Evolutionary conservation across 257 asterid genomes (phyloP).

Genomic region (Solanum peruvianum): DNA sequence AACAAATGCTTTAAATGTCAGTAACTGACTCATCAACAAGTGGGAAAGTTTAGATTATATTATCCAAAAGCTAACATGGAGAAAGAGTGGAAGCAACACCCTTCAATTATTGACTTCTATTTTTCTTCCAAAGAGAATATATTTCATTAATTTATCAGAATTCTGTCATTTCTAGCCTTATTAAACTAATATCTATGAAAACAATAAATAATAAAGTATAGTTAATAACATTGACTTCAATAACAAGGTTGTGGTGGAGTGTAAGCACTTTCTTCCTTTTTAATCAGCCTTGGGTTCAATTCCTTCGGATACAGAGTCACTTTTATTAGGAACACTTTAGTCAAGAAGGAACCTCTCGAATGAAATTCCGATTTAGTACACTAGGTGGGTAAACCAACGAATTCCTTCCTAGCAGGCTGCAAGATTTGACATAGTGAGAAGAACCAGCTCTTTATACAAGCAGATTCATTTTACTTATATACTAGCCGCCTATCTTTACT

Average conservation of each 20-base stretch:
- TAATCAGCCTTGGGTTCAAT: background rate
- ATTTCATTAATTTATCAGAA: background rate
- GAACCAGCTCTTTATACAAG: background rate
- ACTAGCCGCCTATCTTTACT: background rate
- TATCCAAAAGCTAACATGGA: background rate
- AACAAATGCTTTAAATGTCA: background rate
- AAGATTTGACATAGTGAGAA: background rate
- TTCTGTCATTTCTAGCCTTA: background rate
- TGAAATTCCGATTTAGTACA: background rate
- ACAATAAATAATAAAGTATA: background rate
- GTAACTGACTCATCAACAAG: background rate
- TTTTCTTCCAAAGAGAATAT: background rate
- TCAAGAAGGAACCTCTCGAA: background rate
- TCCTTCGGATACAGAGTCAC: fast-evolving
- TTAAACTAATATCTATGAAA: background rate
- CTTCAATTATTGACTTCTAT: background rate
- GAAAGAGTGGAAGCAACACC: background rate
- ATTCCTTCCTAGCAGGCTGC: background rate
- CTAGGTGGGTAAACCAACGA: no score
- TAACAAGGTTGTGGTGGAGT: background rate
- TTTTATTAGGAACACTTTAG: no score
- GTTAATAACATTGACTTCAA: background rate
- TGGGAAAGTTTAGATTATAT: background rate
- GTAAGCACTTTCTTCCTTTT: fast-evolving
- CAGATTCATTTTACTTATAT: background rate